Evolutionary conservation across 1,284 basidiomycete species (phyloP).

Genomic region (Leccinum ponderosum): DNA sequence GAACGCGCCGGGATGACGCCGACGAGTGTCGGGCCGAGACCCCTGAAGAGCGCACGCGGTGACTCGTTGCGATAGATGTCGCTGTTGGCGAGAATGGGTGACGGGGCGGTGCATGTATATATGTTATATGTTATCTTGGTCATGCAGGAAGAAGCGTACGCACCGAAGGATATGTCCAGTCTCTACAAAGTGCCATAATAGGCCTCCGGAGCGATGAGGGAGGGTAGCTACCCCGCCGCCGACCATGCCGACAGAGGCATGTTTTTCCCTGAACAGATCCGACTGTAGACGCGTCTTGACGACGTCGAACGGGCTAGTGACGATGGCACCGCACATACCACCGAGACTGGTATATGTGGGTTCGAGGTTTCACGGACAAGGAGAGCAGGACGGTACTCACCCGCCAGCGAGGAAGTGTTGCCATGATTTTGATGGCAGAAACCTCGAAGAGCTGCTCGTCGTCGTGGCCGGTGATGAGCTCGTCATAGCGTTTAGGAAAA

Average conservation of each 20-base stretch:
- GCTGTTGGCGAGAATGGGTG: too few species aligned
- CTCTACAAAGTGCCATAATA: slow-evolving; percentile 94
- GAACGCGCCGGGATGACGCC: too few species aligned
- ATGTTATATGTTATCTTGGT: background rate
- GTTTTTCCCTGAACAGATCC: slow-evolving; percentile 75
- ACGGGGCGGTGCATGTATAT: background rate
- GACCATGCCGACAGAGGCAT: slow-evolving; percentile 44
- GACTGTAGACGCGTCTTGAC: slow-evolving; percentile 98
- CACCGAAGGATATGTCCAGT: slow-evolving; percentile 86
- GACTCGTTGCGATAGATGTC: too few species aligned
- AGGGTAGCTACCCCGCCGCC: slow-evolving; percentile 44
- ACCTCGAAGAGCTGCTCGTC: slow-evolving; percentile 21
- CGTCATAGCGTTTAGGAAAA: slow-evolving; percentile 17
- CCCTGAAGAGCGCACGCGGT: too few species aligned
- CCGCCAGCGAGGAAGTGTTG: slow-evolving; percentile 85
- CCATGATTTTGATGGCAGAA: slow-evolving; percentile 79
- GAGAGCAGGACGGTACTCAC: slow-evolving; percentile 47
- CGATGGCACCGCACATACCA: slow-evolving; percentile 96
- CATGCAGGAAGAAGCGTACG: background rate
- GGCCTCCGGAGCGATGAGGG: slow-evolving; percentile 47
- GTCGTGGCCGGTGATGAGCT: slow-evolving; percentile 6
- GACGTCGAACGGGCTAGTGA: slow-evolving; percentile 97
- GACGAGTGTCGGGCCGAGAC: too few species aligned
- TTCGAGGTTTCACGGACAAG: background rate
- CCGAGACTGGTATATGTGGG: slow-evolving; percentile 63